A percentile compares a stretch with the other conserved stretches of the same genome.
These are phyloP conservation scores for Fraxinus pennsylvanica DNA, from an alignment of 257 asterid species.

Conservation along the genomic window DNA sequence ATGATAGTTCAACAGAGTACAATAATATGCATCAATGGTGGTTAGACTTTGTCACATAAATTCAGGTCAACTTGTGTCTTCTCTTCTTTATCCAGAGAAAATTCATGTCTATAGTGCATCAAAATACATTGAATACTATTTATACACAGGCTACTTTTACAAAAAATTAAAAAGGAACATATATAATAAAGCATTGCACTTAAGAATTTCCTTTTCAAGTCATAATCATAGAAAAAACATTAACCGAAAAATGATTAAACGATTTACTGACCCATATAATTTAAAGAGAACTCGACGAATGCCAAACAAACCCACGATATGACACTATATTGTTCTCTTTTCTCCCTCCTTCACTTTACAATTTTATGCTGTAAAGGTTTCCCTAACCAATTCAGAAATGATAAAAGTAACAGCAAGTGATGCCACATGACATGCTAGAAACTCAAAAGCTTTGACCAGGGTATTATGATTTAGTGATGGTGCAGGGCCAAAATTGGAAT, in stretches of 20 bases:
- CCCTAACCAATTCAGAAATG: neutral
- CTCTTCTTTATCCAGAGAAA: neutral
- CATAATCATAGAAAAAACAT: neutral
- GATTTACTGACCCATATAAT: neutral
- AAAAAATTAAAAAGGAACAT: neutral
- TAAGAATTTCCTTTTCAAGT: neutral
- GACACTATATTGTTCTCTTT: neutral
- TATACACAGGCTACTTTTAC: neutral
- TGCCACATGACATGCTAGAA: neutral
- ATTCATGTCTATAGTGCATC: neutral
- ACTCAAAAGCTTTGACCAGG: conserved; percentile 1
- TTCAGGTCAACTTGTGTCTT: neutral
- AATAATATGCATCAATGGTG: neutral
- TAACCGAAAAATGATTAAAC: neutral
- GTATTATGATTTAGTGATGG: conserved; percentile 1
- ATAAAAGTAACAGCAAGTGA: neutral
- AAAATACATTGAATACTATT: neutral
- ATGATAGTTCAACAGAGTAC: neutral
- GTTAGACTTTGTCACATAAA: neutral
- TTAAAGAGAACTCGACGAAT: neutral
- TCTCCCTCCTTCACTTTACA: conserved; percentile 4
- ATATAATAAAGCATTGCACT: neutral
- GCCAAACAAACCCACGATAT: neutral
- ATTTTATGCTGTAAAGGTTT: neutral
- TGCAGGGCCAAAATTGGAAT: neutral